phyloP scores from a whole-genome alignment of 2,329 filamentous ascomycete genomes.

The Ophiostoma montium region DNA sequence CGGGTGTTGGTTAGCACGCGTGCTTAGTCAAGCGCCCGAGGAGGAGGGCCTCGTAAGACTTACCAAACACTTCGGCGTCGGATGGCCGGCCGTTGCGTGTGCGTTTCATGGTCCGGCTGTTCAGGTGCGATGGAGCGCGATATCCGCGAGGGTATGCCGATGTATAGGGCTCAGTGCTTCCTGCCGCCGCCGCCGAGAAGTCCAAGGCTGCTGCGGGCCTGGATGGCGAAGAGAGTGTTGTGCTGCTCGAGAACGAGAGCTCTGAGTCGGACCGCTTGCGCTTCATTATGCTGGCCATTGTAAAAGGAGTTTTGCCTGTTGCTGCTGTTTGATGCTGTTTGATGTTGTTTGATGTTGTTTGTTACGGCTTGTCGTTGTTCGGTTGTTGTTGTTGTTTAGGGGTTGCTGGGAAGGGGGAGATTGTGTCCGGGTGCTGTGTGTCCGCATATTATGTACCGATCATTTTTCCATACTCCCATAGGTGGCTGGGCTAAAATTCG shows the following conservation, averaged over 20 bases:
- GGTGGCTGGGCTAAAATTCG: neutral
- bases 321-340: neutral
- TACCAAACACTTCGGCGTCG: constrained; percentile 40
- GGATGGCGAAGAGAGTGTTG: constrained; percentile 28
- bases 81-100: constrained; percentile 44
- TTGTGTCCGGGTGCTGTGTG: too few species aligned
- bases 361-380: too few species aligned
- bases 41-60: constrained; percentile 16
- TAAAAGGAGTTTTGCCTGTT: neutral
- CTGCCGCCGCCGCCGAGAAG: constrained; percentile 16
- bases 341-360: neutral
- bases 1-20: neutral
- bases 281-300: constrained; percentile 37
- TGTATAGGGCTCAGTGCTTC: constrained; percentile 18
- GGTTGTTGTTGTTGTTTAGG: too few species aligned
- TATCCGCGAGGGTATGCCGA: constrained; percentile 19
- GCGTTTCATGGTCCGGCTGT: constrained; percentile 44
- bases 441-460: too few species aligned
- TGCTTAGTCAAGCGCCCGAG: neutral
- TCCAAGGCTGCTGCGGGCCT: constrained; percentile 18
- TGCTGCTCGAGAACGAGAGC: constrained; percentile 31
- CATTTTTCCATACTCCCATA: neutral
- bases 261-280: constrained; percentile 50
- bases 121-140: constrained; percentile 24
- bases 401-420: too few species aligned